Base-by-base conservation (phyloP, 139 green algal genomes). In the Chlorella ohadii region DNA sequence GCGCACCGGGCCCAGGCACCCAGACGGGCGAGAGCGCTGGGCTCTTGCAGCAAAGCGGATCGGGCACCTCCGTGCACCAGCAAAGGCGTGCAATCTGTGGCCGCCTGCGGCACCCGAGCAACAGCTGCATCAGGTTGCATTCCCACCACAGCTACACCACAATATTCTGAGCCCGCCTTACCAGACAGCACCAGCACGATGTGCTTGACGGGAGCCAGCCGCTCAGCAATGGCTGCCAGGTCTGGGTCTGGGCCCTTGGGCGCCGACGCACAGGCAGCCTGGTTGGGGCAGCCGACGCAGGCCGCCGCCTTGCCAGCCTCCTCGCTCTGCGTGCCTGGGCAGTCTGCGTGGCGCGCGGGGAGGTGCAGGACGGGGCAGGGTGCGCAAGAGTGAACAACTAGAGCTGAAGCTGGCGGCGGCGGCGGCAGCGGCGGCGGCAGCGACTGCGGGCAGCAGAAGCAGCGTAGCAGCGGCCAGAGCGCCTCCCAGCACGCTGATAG, bases 231-330 rank as follows among this genome's bases (percentile, higher is more conserved):
- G 28, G 88, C 87, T 0, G 79, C 83, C 2, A 98, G 59, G 68
- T 99, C 97, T 86, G 96, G 96, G 82, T 99, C 97, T 22, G 92
- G 87, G 0, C 92, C 93, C 84, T 98, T 98, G 39, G 97, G 94
- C 15, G 94, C 94, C 4, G 95, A 92, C 0, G 96, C 94, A 79
- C 97, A 99, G 15, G 90, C 87, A 27, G 89, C 82, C 87, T 99
- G 97, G 85, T 99, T 99, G 61, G 97, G 97, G 81, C 97, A 99
- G 27, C 97, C 97, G 20, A 74, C 89, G 86, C 97, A 99, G 3
- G 95, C 91, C 9, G 86, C 81, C 4, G 94, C 87, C 73, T 95
- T 96, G 59, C 97, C 97, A 16, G 97, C 97, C 27, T 91, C 34
- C 33, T 96, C 89, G 70, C 89, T 94, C 9, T 84, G 78, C 3